phyloP scores from a whole-genome alignment of 1,284 basidiomycete genomes.

The Melanopsichium pennsylvanicum region DNA sequence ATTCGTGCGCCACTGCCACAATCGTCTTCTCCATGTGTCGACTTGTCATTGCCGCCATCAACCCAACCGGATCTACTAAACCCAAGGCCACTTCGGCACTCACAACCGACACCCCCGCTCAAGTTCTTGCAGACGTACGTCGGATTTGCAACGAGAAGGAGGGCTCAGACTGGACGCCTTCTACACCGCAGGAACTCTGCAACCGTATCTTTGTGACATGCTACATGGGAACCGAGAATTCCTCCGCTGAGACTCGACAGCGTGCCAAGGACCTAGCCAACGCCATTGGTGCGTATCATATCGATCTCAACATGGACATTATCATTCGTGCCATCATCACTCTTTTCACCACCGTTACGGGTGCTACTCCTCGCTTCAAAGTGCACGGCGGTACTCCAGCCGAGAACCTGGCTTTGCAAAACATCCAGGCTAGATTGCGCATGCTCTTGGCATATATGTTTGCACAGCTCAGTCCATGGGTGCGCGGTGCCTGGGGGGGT shows the following conservation, averaged over 20 bases:
- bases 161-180: conserved; percentile 81
- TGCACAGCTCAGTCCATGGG: conserved; percentile 94
- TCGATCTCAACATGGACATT: conserved; percentile 94
- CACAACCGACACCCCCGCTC: conserved; percentile 71
- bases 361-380: conserved; percentile 81
- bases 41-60: conserved; percentile 77
- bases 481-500: conserved; percentile 81
- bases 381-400: conserved; percentile 85
- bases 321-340: conserved; percentile 83
- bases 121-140: conserved; percentile 89
- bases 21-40: conserved; percentile 97
- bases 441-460: conserved; percentile 99
- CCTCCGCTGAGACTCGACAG: conserved; percentile 81
- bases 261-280: conserved; percentile 85
- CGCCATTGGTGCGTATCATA: conserved; percentile 84
- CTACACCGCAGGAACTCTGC: conserved; percentile 84
- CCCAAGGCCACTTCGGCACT: conserved; percentile 9
- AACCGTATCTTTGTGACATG: conserved; percentile 92
- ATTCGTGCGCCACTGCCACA: conserved; percentile 92
- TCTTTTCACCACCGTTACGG: conserved; percentile 85
- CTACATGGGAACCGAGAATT: conserved; percentile 99
- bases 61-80: background rate
- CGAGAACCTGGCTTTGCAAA: conserved; percentile 96
- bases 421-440: conserved; percentile 91
- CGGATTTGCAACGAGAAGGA: conserved; percentile 85